Percentiles rank a stretch among this genome's conserved stretches.
Evolutionary conservation across 371 early-diverging fungal genomes (phyloP).

Genomic region (Circinella minor): DNA sequence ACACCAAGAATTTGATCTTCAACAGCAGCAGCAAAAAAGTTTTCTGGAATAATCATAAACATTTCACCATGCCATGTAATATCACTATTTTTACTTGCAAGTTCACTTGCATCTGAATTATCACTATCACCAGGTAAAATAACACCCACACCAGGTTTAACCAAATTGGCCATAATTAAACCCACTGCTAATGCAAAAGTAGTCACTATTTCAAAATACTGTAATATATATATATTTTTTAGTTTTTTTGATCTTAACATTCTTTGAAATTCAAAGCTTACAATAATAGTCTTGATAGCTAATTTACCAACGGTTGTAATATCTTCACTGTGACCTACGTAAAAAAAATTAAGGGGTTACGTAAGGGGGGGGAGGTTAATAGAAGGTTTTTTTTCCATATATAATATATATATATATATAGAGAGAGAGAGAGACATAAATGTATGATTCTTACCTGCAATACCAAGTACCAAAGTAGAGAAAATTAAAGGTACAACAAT

Average conservation of each 20-base stretch:
- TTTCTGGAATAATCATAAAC: constrained; percentile 58
- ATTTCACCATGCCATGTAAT: constrained; percentile 65
- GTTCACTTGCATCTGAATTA: constrained; percentile 16
- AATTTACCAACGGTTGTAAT: constrained; percentile 65
- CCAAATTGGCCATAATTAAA: constrained; percentile 67
- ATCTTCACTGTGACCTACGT: constrained; percentile 80
- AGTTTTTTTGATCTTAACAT: no score
- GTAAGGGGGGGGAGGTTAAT: background rate
- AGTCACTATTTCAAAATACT: constrained; percentile 73
- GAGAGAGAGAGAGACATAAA: no score
- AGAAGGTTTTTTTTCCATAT: background rate
- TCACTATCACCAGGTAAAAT: constrained; percentile 27
- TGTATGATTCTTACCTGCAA: constrained; percentile 48
- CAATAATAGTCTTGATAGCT: constrained; percentile 68
- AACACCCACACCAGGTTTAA: constrained; percentile 67
- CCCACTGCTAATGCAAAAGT: constrained; percentile 76
- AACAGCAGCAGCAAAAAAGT: constrained; percentile 60
- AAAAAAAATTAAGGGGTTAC: no score
- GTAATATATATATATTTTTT: background rate
- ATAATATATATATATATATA: no score
- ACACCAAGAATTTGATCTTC: constrained; percentile 64
- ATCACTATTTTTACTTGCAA: constrained; percentile 32
- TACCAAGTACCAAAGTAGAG: constrained; percentile 73
- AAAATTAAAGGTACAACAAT: constrained; percentile 78
- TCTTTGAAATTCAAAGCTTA: constrained; percentile 26